These are phyloP conservation scores for Laburnicola sp. DNA, from an alignment of 2,329 filamentous ascomycete species.

Conservation along the genomic window DNA sequence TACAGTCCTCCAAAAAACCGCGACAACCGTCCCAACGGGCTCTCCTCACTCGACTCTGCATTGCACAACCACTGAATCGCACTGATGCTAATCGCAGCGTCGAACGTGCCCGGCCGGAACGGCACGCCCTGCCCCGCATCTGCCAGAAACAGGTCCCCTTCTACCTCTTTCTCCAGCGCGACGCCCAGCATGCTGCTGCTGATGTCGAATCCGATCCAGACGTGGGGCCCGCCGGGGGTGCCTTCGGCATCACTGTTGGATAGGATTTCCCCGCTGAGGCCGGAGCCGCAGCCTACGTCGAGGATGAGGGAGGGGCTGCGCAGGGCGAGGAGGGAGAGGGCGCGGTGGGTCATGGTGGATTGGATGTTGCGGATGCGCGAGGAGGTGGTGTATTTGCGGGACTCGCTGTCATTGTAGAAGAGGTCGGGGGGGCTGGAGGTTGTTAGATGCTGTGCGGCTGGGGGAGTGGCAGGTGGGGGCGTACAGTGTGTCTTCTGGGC, in stretches of 20 bases:
- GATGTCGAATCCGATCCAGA: slow-evolving; percentile 97
- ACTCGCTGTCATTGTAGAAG: slow-evolving; percentile 95
- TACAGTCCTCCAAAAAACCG: slow-evolving; percentile 95
- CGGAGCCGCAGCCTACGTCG: slow-evolving; percentile 94
- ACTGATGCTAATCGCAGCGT: slow-evolving; percentile 91
- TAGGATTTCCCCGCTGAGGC: slow-evolving; percentile 91
- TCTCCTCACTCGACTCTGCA: slow-evolving; percentile 85
- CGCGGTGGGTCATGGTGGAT: slow-evolving; percentile 89
- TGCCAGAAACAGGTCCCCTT: slow-evolving; percentile 89
- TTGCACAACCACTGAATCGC: slow-evolving; percentile 99
- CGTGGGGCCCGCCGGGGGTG: slow-evolving; percentile 73
- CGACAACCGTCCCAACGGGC: slow-evolving; percentile 72
- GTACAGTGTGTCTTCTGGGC: slow-evolving; percentile 92
- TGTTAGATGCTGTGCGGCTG: slow-evolving; percentile 11
- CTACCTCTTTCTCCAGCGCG: slow-evolving; percentile 85
- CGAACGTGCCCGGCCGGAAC: slow-evolving; percentile 88
- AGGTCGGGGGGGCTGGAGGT: slow-evolving; percentile 80
- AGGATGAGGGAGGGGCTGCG: slow-evolving; percentile 81
- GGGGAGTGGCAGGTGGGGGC: slow-evolving; percentile 47
- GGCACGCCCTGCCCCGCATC: slow-evolving; percentile 96
- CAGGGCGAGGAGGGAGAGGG: slow-evolving; percentile 87
- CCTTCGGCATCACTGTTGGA: slow-evolving; percentile 69
- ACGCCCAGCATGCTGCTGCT: slow-evolving; percentile 96
- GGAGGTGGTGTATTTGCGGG: slow-evolving; percentile 94
- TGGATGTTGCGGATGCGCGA: slow-evolving; percentile 96